Evolutionary conservation across 768 basidiomycete genomes (phyloP).

Genomic region (Tylopilus sp.): DNA sequence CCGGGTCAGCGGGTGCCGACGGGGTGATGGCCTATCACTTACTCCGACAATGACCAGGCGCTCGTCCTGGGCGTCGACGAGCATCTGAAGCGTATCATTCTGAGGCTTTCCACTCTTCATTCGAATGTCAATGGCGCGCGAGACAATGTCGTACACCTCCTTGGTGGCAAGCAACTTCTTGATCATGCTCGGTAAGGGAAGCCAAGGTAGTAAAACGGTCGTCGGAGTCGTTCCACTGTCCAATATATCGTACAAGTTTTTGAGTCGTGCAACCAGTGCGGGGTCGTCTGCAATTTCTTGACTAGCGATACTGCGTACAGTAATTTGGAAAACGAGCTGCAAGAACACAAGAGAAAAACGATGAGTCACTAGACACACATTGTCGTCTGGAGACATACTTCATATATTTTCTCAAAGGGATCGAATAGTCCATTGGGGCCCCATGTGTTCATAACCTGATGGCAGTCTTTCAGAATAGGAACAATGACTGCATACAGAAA

Average conservation of each 20-base stretch:
- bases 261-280: slow-evolving; percentile 56
- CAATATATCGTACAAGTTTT: slow-evolving; percentile 61
- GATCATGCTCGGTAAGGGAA: slow-evolving; percentile 70
- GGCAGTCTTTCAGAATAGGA: slow-evolving; percentile 60
- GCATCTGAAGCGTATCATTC: slow-evolving; percentile 71
- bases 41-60: slow-evolving; percentile 68
- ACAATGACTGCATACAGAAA: slow-evolving; percentile 54
- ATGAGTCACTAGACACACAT: background rate
- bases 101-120: slow-evolving; percentile 52
- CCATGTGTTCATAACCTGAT: slow-evolving; percentile 60
- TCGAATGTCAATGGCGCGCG: slow-evolving; percentile 52
- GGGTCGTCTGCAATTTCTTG: slow-evolving; percentile 69
- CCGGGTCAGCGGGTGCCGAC: slow-evolving; percentile 21
- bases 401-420: slow-evolving; percentile 68
- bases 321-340: slow-evolving; percentile 71
- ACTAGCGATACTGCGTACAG: slow-evolving; percentile 63
- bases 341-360: background rate
- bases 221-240: slow-evolving; percentile 71
- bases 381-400: slow-evolving; percentile 39
- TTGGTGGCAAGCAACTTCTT: slow-evolving; percentile 71
- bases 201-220: slow-evolving; percentile 72
- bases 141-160: slow-evolving; percentile 69
- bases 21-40: slow-evolving; percentile 24
- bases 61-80: slow-evolving; percentile 69
- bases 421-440: slow-evolving; percentile 61